Percentiles rank a stretch among this genome's conserved stretches.
Evolutionary conservation across 2,329 filamentous ascomycete species (phyloP).

Genomic region (Colletotrichum tabaci): DNA sequence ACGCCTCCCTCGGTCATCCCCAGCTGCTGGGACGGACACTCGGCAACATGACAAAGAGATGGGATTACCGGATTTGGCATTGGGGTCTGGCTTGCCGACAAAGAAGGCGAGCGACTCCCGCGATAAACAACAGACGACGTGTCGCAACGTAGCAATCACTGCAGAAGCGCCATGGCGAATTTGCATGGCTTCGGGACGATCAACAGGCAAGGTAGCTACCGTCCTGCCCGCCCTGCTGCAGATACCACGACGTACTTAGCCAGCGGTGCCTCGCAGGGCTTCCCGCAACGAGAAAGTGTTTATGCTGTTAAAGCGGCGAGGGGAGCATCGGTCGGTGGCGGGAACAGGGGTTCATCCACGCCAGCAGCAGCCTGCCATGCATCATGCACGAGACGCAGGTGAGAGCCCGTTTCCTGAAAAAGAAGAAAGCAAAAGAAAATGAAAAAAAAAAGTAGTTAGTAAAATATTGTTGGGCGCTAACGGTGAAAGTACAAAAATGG

Average conservation of each 20-base stretch:
- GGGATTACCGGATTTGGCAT: slow-evolving; percentile 2
- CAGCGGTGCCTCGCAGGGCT: slow-evolving; percentile 14
- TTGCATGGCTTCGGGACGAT: background rate
- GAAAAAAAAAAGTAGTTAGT: background rate
- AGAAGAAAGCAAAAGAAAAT: background rate
- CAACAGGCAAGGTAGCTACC: background rate
- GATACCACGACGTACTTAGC: background rate
- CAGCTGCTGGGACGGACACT: background rate
- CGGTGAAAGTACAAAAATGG: background rate
- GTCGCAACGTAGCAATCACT: background rate
- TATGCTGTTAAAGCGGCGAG: slow-evolving; percentile 26
- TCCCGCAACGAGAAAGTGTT: slow-evolving; percentile 14
- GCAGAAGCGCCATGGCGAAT: background rate
- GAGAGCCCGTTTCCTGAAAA: background rate
- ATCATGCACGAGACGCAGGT: slow-evolving; percentile 20
- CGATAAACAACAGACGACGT: slow-evolving; percentile 8
- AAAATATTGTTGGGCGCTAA: slow-evolving; percentile 16
- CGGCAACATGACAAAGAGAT: slow-evolving; percentile 13
- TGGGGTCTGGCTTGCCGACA: background rate
- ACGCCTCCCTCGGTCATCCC: background rate
- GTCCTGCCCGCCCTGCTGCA: background rate
- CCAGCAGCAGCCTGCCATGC: slow-evolving; percentile 5
- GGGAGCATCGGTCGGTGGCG: slow-evolving; percentile 13
- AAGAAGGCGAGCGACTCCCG: background rate
- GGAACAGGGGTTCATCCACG: slow-evolving; percentile 21